Base-by-base conservation (phyloP, 2,329 filamentous ascomycete genomes). In the Hymenoscyphus linearis region DNA sequence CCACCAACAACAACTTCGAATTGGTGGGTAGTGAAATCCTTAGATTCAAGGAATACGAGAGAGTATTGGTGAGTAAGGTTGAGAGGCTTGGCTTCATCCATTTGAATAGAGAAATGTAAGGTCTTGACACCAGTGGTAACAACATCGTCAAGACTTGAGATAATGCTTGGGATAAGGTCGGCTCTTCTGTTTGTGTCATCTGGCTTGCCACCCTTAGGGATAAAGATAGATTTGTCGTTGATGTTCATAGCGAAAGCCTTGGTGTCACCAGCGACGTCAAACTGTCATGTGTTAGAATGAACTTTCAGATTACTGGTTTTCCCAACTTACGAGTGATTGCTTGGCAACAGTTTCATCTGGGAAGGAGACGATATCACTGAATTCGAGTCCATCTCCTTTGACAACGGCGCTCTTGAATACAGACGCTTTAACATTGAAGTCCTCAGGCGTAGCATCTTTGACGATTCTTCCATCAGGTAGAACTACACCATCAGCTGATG, bases 31-130 rank as follows among this genome's bases (percentile, higher is more conserved):
- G 75, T 76, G 70, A 74, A 81, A 66, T 79, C 76, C 56, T 67
- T 72, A 64, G 73, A 76, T 70, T 81, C 78, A 37, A 79, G 76
- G 70, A 78, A 82, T 34, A 78, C 75, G 56, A 84, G 78, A 69
- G 84, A 75, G 72, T 86, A 86, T 73, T 85, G 82, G 70, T 86
- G 84, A 5, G 80, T 80, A 55, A 82, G 72, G 74, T 86, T 85
- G 55, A 86, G 73, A 5, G 80, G 78, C 16, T 80, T 75, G 55
- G 74, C 68, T 6, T 73, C 63, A 64, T 85, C 82, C 68, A 80
- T 79, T 71, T 78, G 77, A 36, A 86, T 69, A 67, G 79, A 82
- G 72, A 83, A 85, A 73, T 86, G 84, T 57, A 86, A 76, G 1
- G 83, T 85, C 73, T 85, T 85, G 62, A 85, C 73, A 35, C 82